Conservation (phyloP, 495 filamentous ascomycete species). For the Letharia lupina region DNA sequence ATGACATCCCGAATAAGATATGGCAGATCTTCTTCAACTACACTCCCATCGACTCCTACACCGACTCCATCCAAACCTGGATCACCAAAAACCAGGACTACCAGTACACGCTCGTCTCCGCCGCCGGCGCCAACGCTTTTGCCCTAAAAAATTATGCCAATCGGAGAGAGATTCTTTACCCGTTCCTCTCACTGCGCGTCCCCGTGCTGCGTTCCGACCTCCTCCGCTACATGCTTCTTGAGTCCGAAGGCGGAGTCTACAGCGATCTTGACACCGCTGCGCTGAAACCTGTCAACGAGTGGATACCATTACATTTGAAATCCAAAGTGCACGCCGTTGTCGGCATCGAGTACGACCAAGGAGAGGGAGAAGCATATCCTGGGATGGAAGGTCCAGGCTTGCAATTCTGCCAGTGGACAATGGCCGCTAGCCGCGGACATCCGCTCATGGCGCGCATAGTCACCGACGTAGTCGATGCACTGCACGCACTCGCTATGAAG, state of each 20-base stretch:
- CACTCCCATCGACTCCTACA: constrained; percentile 15
- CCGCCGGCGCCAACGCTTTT: constrained; percentile 24
- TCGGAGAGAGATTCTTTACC: constrained; percentile 33
- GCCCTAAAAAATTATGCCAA: constrained; percentile 28
- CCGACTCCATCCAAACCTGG: constrained; percentile 26
- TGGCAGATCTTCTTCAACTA: constrained; percentile 31
- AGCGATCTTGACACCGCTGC: constrained; percentile 51
- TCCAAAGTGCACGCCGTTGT: constrained; percentile 31
- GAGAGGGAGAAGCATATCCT: not conserved
- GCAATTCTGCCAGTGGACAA: constrained; percentile 18
- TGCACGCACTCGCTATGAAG: constrained; percentile 7
- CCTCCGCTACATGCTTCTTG: constrained; percentile 49
- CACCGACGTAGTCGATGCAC: constrained; percentile 26
- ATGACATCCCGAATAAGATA: constrained; percentile 24
- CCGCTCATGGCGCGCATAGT: constrained; percentile 23
- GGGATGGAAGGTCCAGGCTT: not conserved
- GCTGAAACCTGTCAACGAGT: constrained; percentile 39
- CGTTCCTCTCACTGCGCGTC: constrained; percentile 33
- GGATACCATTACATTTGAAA: constrained; percentile 42
- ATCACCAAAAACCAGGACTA: constrained; percentile 23
- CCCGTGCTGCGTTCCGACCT: constrained; percentile 47
- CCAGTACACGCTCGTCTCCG: constrained; percentile 29
- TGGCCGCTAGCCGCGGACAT: constrained; percentile 14
- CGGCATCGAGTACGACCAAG: constrained; percentile 35
- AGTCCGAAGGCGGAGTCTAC: constrained; percentile 49